Evolutionary conservation across 2,329 filamentous ascomycete species (phyloP), one percentile per base, ranked within the genome.

Genomic region (Colletotrichum musae): DNA sequence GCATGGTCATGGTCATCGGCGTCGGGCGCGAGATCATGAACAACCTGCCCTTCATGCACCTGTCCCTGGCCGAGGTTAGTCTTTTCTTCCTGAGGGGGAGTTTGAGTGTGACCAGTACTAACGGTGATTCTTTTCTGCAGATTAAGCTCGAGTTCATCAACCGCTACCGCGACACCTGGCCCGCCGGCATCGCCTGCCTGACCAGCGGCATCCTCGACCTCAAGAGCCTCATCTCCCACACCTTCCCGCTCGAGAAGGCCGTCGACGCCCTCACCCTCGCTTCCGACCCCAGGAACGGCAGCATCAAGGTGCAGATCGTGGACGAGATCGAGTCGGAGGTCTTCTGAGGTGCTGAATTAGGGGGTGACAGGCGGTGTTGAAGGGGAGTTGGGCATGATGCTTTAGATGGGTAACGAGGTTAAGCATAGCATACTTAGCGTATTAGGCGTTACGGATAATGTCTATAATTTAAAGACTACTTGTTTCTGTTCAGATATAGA

Each of bases 131-230:
- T 3, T 1, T 71, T 6, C 9, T 36, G 5, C 47, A 89, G 87
- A 91, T 93, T 71, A 85, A 92, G 72, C 81, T 93, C 28, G 88
- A 86, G 45, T 93, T 93, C 79, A 93, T 92, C 75, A 92, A 93
- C 77, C 84, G 91, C 7, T 93, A 93, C 75, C 83, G 86, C 48
- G 89, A 93, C 74, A 92, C 90, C 0, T 93, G 91, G 91, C 90
- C 91, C 0, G 85, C 87, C 0, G 91, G 88, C 0, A 90, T 93
- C 41, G 83, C 87, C 6, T 88, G 87, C 56, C 75, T 93, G 32
- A 84, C 83, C 48, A 88, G 89, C 4, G 87, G 86, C 0, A 83
- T 92, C 1, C 75, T 93, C 9, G 85, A 92, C 74, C 80, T 92
- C 21, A 89, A 89, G 74, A 85, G 84, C 57, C 78, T 92, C 18